Conservation (phyloP, 148 eudicot genomes). For the Fagopyrum tataricum region DNA sequence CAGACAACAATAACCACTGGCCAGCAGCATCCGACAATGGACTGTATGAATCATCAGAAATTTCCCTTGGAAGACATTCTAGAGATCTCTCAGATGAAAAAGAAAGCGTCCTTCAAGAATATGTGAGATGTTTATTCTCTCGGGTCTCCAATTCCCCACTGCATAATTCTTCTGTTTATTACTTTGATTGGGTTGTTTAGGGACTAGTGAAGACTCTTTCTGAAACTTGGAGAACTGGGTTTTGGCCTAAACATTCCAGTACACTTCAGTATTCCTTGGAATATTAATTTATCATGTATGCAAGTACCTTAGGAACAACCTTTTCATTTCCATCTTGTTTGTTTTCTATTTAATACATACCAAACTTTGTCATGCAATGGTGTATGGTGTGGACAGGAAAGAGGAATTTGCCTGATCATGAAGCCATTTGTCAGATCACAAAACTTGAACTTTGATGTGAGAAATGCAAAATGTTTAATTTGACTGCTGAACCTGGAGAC, state of each 20-base stretch:
- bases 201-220: background rate
- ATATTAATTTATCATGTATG: background rate
- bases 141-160: slow-evolving; percentile 17
- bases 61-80: slow-evolving; percentile 45
- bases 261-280: background rate
- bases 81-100: slow-evolving; percentile 42
- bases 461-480: background rate
- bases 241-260: background rate
- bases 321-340: background rate
- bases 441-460: background rate
- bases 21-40: slow-evolving; percentile 49
- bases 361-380: background rate
- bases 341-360: background rate
- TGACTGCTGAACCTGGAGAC: background rate
- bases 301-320: background rate
- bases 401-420: background rate
- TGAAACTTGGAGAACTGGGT: background rate
- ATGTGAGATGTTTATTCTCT: slow-evolving; percentile 27
- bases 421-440: background rate
- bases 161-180: background rate
- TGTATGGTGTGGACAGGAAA: background rate
- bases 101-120: slow-evolving; percentile 30
- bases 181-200: slow-evolving; percentile 7
- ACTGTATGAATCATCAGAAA: slow-evolving; percentile 47
- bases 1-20: slow-evolving; percentile 48